Evolutionary conservation across 2,329 filamentous ascomycete genomes (phyloP).

Genomic region (Calonectria pteridis): DNA sequence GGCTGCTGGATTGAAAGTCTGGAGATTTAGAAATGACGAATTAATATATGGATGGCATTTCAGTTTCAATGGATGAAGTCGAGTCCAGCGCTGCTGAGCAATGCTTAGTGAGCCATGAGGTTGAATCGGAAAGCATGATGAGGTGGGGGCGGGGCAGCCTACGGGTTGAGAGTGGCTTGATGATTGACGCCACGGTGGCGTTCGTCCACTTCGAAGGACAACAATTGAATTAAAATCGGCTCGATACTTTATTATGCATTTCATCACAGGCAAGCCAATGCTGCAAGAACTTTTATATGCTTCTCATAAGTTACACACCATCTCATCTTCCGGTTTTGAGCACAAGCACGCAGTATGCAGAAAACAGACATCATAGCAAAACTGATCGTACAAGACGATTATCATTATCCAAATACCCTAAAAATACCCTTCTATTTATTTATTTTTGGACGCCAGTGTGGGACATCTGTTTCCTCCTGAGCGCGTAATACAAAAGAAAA

Average conservation of each 20-base stretch:
- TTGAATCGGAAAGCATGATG: constrained; percentile 6
- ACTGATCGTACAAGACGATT: background rate
- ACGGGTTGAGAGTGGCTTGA: background rate
- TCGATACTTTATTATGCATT: background rate
- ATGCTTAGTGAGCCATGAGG: constrained; percentile 19
- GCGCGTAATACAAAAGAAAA: constrained; percentile 11
- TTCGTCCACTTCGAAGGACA: background rate
- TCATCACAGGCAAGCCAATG: background rate
- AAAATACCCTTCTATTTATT: constrained; percentile 31
- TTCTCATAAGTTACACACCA: background rate
- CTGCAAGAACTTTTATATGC: background rate
- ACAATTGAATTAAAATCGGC: background rate
- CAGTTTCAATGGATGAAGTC: background rate
- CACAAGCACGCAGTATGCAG: background rate
- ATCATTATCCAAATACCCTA: constrained; percentile 17
- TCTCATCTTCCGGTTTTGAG: background rate
- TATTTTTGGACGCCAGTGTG: constrained; percentile 16
- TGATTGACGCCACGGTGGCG: constrained; percentile 14
- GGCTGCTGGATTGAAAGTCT: background rate
- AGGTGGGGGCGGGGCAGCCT: constrained; percentile 21
- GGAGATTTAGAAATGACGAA: background rate
- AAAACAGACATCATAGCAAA: too few relatives aligned
- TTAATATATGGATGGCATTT: background rate
- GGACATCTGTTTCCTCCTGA: constrained; percentile 9
- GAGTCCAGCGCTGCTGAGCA: constrained; percentile 7